Evolutionary conservation across 345 rosid species (phyloP).

Genomic region (Balakata baccata): DNA sequence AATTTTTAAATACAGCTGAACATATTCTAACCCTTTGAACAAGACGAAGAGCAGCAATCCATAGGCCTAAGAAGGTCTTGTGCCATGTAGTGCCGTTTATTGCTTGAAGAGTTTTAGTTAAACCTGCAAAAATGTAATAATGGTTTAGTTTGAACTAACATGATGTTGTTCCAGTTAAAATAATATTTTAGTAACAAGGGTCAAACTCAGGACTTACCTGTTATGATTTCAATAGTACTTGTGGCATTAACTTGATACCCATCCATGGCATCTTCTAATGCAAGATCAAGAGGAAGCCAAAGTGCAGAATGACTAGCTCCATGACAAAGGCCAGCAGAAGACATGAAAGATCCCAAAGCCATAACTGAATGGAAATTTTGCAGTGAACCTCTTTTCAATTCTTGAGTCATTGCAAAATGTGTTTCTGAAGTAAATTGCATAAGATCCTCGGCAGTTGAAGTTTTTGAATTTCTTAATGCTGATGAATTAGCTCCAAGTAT

Average conservation of each 20-base stretch:
- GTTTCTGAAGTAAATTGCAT: slow-evolving; percentile 55
- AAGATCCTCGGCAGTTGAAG: slow-evolving; percentile 54
- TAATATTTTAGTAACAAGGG: background rate
- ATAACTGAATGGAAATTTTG: slow-evolving; percentile 54
- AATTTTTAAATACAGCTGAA: background rate
- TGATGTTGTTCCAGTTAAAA: background rate
- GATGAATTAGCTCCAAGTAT: slow-evolving; percentile 65
- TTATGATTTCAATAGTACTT: slow-evolving; percentile 70
- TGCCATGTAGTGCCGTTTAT: slow-evolving; percentile 77
- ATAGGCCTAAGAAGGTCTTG: slow-evolving; percentile 80
- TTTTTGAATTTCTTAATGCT: slow-evolving; percentile 58
- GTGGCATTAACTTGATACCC: slow-evolving; percentile 77
- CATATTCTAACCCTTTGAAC: slow-evolving; percentile 67
- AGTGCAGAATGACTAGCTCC: slow-evolving; percentile 69
- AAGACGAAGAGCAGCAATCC: slow-evolving; percentile 95
- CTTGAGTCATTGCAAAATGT: slow-evolving; percentile 33
- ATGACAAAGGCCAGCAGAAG: slow-evolving; percentile 61
- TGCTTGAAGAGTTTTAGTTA: slow-evolving; percentile 84
- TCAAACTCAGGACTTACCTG: slow-evolving; percentile 39
- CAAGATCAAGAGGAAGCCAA: slow-evolving; percentile 94
- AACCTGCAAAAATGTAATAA: slow-evolving; percentile 53
- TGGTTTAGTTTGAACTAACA: background rate
- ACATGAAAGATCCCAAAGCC: slow-evolving; percentile 52
- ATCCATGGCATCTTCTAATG: slow-evolving; percentile 90
- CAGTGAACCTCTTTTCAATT: slow-evolving; percentile 46